Base-by-base conservation (phyloP, 176 grass and related monocot species). In the Zizania latifolia region DNA sequence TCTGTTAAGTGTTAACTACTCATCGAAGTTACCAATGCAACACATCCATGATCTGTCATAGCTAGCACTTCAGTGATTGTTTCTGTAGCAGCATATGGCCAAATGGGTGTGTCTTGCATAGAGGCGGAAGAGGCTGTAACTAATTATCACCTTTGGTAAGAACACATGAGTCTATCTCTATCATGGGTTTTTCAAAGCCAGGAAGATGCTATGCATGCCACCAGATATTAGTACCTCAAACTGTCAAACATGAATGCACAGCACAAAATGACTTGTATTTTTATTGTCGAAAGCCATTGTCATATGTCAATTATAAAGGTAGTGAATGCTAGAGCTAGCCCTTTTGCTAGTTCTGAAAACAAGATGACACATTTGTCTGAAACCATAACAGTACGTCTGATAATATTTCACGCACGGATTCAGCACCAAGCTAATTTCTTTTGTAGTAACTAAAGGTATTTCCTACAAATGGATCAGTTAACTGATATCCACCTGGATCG, bases 11-110 rank as follows among this genome's bases (percentile, higher is more conserved):
- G n/a, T n/a, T 36, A 62, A 71, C 30, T 8, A 51, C 16, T 11
- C 28, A 31, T 81, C 35, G 0, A 71, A 68, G 30, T 79, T 45
- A 63, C 43, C 22, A 13, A 10, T 66, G 21, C 40, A 13, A 21
- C 6, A 26, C n/a, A 66, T 4, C 28, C 61, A 75, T 75, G 80
- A 82, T 34, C 8, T 34, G 28, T 82, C 80, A 67, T 74, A 58
- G 70, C 46, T 67, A 58, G 36, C 50, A 82, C 63, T 67, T 35
- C 48, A 26, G 59, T 67, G 40, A 50, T 62, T 76, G 33, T 55
- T 23, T 65, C 45, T 33, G 60, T 24, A 65, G 11, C 39, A 39
- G 8, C 32, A 37, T 22, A 35, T 35, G 5, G n/a, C n/a, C n/a
- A n/a, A n/a, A n/a, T n/a, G n/a, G n/a, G 35, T 33, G 29, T 16